phyloP scores from a whole-genome alignment of 768 basidiomycete genomes.

The Phanerochaete carnosa region DNA sequence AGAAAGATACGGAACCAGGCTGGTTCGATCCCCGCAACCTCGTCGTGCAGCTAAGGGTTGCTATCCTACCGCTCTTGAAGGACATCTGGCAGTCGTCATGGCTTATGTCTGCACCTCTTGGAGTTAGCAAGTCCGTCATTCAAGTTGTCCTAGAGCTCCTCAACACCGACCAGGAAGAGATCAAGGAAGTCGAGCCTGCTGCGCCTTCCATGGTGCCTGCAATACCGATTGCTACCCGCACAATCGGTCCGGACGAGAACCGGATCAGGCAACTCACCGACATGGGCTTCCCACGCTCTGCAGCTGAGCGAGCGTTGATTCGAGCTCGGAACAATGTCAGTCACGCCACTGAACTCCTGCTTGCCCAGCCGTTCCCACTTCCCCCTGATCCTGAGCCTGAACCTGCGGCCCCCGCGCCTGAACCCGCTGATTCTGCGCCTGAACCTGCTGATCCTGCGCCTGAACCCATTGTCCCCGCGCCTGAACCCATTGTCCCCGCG shows the following conservation, averaged over 20 bases:
- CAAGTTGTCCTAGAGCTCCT: slow-evolving; percentile 78
- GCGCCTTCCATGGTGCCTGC: slow-evolving; percentile 26
- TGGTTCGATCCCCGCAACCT: slow-evolving; percentile 88
- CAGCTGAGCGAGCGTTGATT: slow-evolving; percentile 77
- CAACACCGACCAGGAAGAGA: slow-evolving; percentile 78
- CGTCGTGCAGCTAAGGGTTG: slow-evolving; percentile 74
- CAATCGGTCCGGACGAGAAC: slow-evolving; percentile 62
- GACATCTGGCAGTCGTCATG: slow-evolving; percentile 82
- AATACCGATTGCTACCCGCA: slow-evolving; percentile 28
- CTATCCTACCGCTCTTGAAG: slow-evolving; percentile 62
- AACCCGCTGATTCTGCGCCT: slow-evolving; percentile 12
- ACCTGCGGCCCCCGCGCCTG: slow-evolving; percentile 13
- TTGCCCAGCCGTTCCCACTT: slow-evolving; percentile 78
- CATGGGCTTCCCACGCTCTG: slow-evolving; percentile 95
- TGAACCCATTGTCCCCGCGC: no score
- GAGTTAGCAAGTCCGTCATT: slow-evolving; percentile 72
- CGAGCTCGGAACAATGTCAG: slow-evolving; percentile 87
- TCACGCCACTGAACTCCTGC: slow-evolving; percentile 82
- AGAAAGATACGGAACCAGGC: slow-evolving; percentile 69
- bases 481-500: no score
- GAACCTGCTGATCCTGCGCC: neutral
- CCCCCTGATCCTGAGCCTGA: slow-evolving; percentile 57
- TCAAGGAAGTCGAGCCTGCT: slow-evolving; percentile 37
- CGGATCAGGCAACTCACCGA: slow-evolving; percentile 83
- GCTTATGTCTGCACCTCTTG: slow-evolving; percentile 73